Base-by-base conservation (phyloP, 495 filamentous ascomycete species). In the Hypoxylon fragiforme region DNA sequence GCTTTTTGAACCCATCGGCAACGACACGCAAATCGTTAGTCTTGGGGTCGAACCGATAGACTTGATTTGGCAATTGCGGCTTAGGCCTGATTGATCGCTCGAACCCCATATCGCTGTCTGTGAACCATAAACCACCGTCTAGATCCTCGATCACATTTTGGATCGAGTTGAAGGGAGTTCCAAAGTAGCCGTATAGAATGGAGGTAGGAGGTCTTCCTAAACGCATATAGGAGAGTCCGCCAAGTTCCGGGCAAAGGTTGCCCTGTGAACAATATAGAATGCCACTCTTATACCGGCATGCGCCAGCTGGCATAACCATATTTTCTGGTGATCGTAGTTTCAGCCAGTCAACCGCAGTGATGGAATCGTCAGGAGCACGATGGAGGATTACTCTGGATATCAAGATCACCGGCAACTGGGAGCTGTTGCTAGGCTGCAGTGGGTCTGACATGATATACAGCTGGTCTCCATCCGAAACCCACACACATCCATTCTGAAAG, bases 401-500 rank as follows among this genome's bases (percentile, higher is more conserved):
- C 15, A 78, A 58, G 15, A 76, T 67, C 3, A 68, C 50, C 14
- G 74, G 68, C 15, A 74, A 71, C 28, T 63, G 63, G 0, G 73
- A 71, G 65, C 60, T 65, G 30, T 47, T 60, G 52, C 70, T 54
- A 31, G 66, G 58, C 64, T 72, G 70, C 35, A 77, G 53, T 18
- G 74, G 71, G 67, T 81, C 81, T 30, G 81, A 84, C 22, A 81
- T 85, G 47, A 83, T 70, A 69, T 83, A 87, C 24, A 87, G 71
- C 60, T 76, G 71, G 34, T 75, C 61, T 26, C 45, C 38, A 4
- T 57, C 21, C 11, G 50, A 48, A 16, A 65, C 9, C 46, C 67
- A 89, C 42, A 82, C 76, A 40, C 85, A 83, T 1, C 79, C 81
- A 68, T 83, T 79, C 67, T 84, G 79, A 66, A 87, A 88, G 60